Evolutionary conservation across 345 rosid species (phyloP).

Genomic region (Camelina sativa): DNA sequence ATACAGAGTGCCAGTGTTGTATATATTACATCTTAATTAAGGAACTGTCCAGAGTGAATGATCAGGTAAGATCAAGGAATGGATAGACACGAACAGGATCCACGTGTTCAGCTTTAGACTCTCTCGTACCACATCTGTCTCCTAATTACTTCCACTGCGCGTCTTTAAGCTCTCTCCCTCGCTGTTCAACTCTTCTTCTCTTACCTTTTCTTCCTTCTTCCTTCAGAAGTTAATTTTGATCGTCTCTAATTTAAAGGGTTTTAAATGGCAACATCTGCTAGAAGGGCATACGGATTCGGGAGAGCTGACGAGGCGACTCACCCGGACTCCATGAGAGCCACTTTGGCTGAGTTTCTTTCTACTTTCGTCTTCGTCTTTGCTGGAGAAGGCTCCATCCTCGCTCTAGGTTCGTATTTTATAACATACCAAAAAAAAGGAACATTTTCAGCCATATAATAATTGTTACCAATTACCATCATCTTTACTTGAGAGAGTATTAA

Average conservation of each 20-base stretch:
- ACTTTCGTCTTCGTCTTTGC: conserved; percentile 76
- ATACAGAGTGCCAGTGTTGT: conserved; percentile 5
- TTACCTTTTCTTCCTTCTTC: conserved; percentile 1
- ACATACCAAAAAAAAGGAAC: no score
- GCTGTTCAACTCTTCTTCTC: conserved; percentile 11
- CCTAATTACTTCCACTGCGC: conserved; percentile 9
- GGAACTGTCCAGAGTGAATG: conserved; percentile 33
- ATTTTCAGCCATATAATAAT: no score
- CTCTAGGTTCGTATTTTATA: conserved; percentile 46
- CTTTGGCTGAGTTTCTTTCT: conserved; percentile 72
- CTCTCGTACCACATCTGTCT: conserved; percentile 41
- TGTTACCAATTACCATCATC: not conserved
- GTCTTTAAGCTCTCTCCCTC: conserved; percentile 25
- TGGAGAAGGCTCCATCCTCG: conserved; percentile 78
- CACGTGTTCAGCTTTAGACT: conserved; percentile 43
- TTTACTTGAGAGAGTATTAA: not conserved
- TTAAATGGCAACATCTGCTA: conserved; percentile 41
- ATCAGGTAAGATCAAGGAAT: conserved; percentile 40
- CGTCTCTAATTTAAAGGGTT: conserved; percentile 1
- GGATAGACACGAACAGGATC: conserved; percentile 42
- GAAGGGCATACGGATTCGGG: conserved; percentile 45
- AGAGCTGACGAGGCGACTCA: conserved; percentile 47
- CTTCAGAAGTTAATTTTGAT: conserved; percentile 6
- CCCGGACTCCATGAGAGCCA: conserved; percentile 54
- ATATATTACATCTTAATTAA: not conserved